Conservation (phyloP, 805 yeast genomes). For the Myxozyma geophila region DNA sequence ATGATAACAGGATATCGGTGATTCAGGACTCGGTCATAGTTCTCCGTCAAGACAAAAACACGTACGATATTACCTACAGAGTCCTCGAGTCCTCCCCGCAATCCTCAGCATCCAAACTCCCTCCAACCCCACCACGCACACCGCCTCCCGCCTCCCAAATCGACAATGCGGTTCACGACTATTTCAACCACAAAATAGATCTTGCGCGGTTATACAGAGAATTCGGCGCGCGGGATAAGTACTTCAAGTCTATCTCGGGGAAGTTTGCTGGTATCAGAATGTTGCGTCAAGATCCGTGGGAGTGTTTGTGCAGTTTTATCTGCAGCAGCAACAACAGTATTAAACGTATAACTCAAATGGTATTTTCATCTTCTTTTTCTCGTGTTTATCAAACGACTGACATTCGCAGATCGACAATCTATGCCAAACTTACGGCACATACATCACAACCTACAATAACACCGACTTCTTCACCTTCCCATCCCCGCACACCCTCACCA, state of each 20-base stretch:
- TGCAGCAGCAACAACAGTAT: constrained; percentile 97
- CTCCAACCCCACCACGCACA: constrained; percentile 49
- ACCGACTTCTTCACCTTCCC: constrained; percentile 76
- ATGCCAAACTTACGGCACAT: constrained; percentile 70
- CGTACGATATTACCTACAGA: constrained; percentile 56
- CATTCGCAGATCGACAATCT: constrained; percentile 53
- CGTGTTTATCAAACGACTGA: background rate
- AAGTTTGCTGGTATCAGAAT: constrained; percentile 75
- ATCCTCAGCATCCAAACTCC: constrained; percentile 54
- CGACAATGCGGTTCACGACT: constrained; percentile 58
- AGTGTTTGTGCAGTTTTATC: constrained; percentile 83
- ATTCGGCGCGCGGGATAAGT: constrained; percentile 65
- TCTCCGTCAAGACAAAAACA: constrained; percentile 61
- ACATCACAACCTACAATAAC: constrained; percentile 59
- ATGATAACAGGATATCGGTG: constrained; percentile 56
- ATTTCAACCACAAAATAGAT: constrained; percentile 68
- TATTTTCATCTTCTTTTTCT: constrained; percentile 42
- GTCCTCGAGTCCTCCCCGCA: constrained; percentile 40
- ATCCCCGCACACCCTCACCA: constrained; percentile 48
- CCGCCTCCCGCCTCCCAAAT: constrained; percentile 55
- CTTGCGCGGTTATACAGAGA: constrained; percentile 57
- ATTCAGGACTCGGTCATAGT: constrained; percentile 63
- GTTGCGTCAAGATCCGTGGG: constrained; percentile 96
- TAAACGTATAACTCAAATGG: constrained; percentile 90
- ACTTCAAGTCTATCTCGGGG: constrained; percentile 47